phyloP scores from a whole-genome alignment of 2,329 filamentous ascomycete species.

The Cladosporium velox region DNA sequence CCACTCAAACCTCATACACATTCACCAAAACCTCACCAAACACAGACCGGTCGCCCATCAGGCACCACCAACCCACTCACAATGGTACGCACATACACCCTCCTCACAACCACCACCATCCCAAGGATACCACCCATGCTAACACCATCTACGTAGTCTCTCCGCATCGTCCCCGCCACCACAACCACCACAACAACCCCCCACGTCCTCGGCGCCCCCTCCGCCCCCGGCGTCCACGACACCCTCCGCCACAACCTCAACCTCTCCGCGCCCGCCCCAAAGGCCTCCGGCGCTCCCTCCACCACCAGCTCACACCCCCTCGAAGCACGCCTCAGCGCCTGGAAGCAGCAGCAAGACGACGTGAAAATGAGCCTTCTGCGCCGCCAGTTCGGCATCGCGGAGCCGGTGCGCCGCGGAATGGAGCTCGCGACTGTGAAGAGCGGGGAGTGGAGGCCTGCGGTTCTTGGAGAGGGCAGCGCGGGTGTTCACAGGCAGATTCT shows the following conservation, averaged over 20 bases:
- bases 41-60: background rate
- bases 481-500: slow-evolving; percentile 89
- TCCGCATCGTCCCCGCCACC: slow-evolving; percentile 81
- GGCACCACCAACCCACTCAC: slow-evolving; percentile 6
- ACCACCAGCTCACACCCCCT: slow-evolving; percentile 75
- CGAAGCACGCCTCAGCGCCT: slow-evolving; percentile 82
- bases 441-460: slow-evolving; percentile 76
- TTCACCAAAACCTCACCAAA: background rate
- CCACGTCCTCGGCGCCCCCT: slow-evolving; percentile 68
- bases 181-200: slow-evolving; percentile 58
- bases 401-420: slow-evolving; percentile 91
- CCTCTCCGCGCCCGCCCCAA: slow-evolving; percentile 51
- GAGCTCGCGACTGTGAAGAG: slow-evolving; percentile 85
- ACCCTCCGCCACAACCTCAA: slow-evolving; percentile 82
- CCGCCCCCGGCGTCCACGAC: slow-evolving; percentile 90
- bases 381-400: slow-evolving; percentile 85
- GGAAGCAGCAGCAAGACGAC: slow-evolving; percentile 84
- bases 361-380: slow-evolving; percentile 87
- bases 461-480: slow-evolving; percentile 59
- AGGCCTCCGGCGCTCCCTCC: slow-evolving; percentile 48
- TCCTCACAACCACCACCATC: background rate
- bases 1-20: background rate
- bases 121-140: background rate
- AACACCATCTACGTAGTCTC: slow-evolving; percentile 41
- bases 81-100: slow-evolving; percentile 18